Base-by-base conservation (phyloP, 2,329 filamentous ascomycete species). In the Fusarium sp. region DNA sequence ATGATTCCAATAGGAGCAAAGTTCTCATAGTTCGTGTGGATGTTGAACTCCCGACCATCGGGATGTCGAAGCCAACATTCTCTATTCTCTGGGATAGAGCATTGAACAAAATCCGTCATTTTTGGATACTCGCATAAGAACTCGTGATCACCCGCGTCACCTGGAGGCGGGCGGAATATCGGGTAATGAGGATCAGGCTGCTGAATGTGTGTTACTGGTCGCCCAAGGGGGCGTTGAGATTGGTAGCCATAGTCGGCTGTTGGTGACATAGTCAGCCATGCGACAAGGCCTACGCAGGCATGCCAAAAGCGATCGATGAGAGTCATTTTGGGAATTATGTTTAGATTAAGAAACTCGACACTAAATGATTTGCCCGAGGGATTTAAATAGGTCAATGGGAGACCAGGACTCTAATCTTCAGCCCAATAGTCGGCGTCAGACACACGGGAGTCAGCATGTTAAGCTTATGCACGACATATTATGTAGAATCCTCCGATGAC, bases 1-100 rank as follows among this genome's bases (percentile, higher is more conserved):
- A 61, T 55, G 2, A 75, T 65, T 0, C 75, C 75, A 1, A 55
- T 10, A 0, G 75, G 75, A 5, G 66, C 54, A 43, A 54, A 46
- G 3, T 70, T 55, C 36, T 77, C 75, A 26, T 77, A 77, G 8
- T 77, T 52, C 1, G 75, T 77, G 14, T 67, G 54, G 7, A 77
- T 76, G 21, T 76, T 71, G 45, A 67, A 76, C 51, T 74, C 55
- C 3, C 59, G 22, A 4, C 67, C 73, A 7, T 72, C 51, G 7
- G 46, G 28, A 19, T 74, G 69, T 33, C 62, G 45, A 4, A 77
- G 73, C 75, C 75, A 77, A 26, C 75, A 77, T 10, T 59, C 61
- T 49, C 74, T 56, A 15, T 77, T 67, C 5, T 73, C 60, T 0
- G 71, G n/a, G 1, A 62, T 73, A 0, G 73, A 76, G 34, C 75